Evolutionary conservation across 305 asterid genomes (phyloP).

Genomic region (Andrographis paniculata): DNA sequence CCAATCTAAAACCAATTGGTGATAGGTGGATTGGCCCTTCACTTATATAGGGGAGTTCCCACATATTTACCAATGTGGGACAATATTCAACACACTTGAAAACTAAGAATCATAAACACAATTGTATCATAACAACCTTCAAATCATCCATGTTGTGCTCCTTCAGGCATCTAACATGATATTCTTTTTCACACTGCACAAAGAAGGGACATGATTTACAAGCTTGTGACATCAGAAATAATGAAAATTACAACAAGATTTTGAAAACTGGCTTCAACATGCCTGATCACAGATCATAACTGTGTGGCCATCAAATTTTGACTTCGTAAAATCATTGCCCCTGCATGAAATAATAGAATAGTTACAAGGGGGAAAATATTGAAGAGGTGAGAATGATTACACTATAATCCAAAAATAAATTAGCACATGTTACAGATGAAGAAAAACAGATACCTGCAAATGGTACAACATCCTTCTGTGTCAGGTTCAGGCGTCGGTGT

Average conservation of each 20-base stretch:
- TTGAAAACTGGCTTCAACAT: conserved; percentile 14
- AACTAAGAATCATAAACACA: conserved; percentile 13
- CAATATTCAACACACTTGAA: too few relatives aligned
- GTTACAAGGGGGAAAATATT: not conserved
- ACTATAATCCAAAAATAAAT: conserved; percentile 11
- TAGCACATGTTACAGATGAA: conserved; percentile 3
- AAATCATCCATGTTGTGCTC: conserved; percentile 59
- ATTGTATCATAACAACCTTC: too few relatives aligned
- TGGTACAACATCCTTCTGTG: conserved; percentile 54
- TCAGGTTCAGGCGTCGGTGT: conserved; percentile 35
- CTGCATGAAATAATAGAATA: conserved; percentile 30
- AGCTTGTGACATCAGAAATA: conserved; percentile 14
- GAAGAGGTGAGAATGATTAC: not conserved
- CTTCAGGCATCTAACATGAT: conserved; percentile 81
- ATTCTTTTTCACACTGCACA: conserved; percentile 83
- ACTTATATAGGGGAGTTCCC: conserved; percentile 2
- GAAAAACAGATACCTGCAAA: conserved; percentile 59
- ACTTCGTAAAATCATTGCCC: conserved; percentile 54
- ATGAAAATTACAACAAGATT: conserved; percentile 6
- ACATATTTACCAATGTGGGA: conserved; percentile 6
- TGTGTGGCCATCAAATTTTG: conserved; percentile 54
- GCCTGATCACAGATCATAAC: conserved; percentile 95
- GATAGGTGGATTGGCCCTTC: too few relatives aligned
- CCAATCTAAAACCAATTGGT: too few relatives aligned
- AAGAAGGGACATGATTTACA: conserved; percentile 11